Conservation (phyloP, 164 flowering plant genomes). For the Berberis thunbergii region DNA sequence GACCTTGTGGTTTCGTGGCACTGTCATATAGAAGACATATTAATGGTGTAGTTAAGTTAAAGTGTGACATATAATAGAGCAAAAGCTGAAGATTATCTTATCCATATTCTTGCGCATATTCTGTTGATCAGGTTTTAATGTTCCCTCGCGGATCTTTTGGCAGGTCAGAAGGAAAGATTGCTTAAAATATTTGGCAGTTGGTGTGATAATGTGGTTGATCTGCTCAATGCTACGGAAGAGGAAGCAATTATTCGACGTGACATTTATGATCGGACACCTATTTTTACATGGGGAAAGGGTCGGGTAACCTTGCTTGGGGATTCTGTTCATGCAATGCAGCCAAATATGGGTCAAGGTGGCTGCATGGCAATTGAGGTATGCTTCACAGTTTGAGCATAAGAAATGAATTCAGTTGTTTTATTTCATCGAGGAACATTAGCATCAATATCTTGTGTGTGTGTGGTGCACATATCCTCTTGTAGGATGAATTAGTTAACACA, state of each 20-base stretch:
- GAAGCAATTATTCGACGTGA: slow-evolving; percentile 89
- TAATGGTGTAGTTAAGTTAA: too few relatives aligned
- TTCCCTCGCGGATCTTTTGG: slow-evolving; percentile 7
- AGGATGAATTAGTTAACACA: too few relatives aligned
- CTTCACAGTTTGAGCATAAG: too few relatives aligned
- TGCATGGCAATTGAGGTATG: slow-evolving; percentile 99
- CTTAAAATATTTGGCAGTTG: slow-evolving; percentile 68
- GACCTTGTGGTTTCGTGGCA: too few relatives aligned
- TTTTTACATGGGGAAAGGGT: slow-evolving; percentile 84
- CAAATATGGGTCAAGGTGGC: slow-evolving; percentile 99
- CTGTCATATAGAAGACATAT: too few relatives aligned
- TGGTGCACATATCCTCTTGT: too few relatives aligned
- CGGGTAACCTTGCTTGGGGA: slow-evolving; percentile 96
- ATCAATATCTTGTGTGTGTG: too few relatives aligned
- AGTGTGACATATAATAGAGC: too few relatives aligned
- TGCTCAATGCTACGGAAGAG: slow-evolving; percentile 71
- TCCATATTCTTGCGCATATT: background rate
- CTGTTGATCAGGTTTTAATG: background rate
- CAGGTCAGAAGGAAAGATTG: slow-evolving; percentile 80
- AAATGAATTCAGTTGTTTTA: too few relatives aligned
- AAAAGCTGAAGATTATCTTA: background rate
- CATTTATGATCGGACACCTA: slow-evolving; percentile 74
- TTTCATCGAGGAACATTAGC: too few relatives aligned
- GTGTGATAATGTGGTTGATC: slow-evolving; percentile 89
- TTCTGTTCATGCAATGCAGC: slow-evolving; percentile 99